Evolutionary conservation across 768 basidiomycete species (phyloP).

Genomic region (Pleurotus djamor): DNA sequence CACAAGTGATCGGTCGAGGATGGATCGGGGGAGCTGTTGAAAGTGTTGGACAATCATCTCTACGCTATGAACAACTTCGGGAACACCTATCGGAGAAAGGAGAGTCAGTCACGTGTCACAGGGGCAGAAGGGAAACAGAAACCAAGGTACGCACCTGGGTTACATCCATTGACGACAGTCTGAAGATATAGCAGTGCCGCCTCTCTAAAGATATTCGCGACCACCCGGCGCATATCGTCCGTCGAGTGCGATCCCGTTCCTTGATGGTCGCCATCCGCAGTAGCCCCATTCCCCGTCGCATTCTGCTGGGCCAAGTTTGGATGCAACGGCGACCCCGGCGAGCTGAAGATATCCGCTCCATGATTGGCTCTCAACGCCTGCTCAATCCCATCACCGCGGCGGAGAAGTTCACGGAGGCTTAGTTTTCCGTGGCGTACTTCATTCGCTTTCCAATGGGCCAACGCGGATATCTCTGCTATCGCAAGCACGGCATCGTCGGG

Average conservation of each 20-base stretch:
- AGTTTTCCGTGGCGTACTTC: slow-evolving; percentile 64
- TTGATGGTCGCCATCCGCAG: neutral
- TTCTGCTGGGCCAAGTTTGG: slow-evolving; percentile 32
- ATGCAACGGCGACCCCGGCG: slow-evolving; percentile 31
- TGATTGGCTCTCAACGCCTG: slow-evolving; percentile 52
- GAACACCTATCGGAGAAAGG: slow-evolving; percentile 46
- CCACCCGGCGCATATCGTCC: slow-evolving; percentile 45
- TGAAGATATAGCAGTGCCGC: slow-evolving; percentile 66
- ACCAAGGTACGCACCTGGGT: slow-evolving; percentile 53
- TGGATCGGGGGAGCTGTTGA: slow-evolving; percentile 51
- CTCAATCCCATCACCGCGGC: slow-evolving; percentile 72
- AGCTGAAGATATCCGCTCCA: slow-evolving; percentile 21
- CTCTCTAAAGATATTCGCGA: slow-evolving; percentile 63
- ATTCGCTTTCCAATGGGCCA: slow-evolving; percentile 72
- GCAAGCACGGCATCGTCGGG: slow-evolving; percentile 77
- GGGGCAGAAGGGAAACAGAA: neutral
- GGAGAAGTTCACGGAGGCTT: slow-evolving; percentile 72
- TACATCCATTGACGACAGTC: slow-evolving; percentile 64
- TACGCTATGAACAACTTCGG: slow-evolving; percentile 64
- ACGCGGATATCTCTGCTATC: slow-evolving; percentile 69
- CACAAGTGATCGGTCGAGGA: slow-evolving; percentile 63
- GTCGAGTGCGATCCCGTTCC: slow-evolving; percentile 20
- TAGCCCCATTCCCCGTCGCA: slow-evolving; percentile 21
- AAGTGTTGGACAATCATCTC: slow-evolving; percentile 52
- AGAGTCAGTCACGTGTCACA: slow-evolving; percentile 4